Base-by-base conservation (phyloP, 2,329 filamentous ascomycete genomes). In the Trichoderma lentiforme region DNA sequence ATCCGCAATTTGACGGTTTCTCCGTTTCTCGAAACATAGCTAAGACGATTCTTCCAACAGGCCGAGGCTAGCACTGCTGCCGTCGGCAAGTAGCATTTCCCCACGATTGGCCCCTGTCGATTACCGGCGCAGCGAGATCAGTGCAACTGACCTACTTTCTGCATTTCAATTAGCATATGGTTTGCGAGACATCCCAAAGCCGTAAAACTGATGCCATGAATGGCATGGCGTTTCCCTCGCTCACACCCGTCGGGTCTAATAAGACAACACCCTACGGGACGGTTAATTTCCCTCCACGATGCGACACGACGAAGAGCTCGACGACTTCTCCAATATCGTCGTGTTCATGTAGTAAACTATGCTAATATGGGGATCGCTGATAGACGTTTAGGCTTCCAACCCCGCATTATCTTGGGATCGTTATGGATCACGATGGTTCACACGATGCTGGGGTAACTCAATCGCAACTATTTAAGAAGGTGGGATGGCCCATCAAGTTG, bases 101-200 rank as follows among this genome's bases (percentile, higher is more conserved):
- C 65, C 65, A 68, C 65, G 65, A 68, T 68, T 32, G 9, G 24
- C 34, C 65, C 65, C 65, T 68, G 65, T 47, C 34, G 51, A 64
- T 32, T 32, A 47, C 24, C 11, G 6, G 53, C 21, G 26, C 24
- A n/a, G 53, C 26, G 26, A 32, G 53, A 68, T 58, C 65, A 47
- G 24, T 58, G 21, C 30, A 43, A 26, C n/a, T 43, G 21, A 39
- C 34, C 34, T 58, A 30, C 21, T 26, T 67, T 32, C 18, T n/a
- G 34, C 26, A 58, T 18, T 43, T 68, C 15, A 57, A 32, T 68
- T 68, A 68, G 65, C 53, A 68, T 30, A 60, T 43, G 30, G 18
- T 47, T 68, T 32, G 18, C 34, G 1, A 47, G 26, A 7, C 28
- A 18, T 47, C 15, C 26, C 7, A 9, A n/a, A 47, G 32, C 30